Conservation (phyloP, 129 eudicot species). For the Escallonia herrerae region DNA sequence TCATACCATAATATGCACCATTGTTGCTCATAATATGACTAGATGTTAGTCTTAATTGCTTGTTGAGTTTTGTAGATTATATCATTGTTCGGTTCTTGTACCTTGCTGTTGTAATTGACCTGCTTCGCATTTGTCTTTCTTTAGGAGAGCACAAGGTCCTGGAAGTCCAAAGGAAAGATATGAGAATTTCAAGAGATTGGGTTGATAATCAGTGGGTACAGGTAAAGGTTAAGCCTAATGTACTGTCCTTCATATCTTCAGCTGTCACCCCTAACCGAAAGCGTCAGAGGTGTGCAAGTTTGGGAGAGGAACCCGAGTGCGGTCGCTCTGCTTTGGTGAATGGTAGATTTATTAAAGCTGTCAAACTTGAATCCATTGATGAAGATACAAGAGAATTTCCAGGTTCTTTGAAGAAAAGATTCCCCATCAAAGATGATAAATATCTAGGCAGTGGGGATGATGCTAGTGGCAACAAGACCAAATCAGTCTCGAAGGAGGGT, state of each 20-base stretch:
- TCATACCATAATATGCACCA: not conserved
- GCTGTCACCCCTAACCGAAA: not conserved
- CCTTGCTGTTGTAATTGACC: not conserved
- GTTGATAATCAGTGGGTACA: slow-evolving; percentile 37
- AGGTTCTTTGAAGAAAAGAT: slow-evolving; percentile 11
- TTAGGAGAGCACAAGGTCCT: slow-evolving; percentile 39
- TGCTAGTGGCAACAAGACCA: no score
- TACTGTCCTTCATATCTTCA: slow-evolving; percentile 22
- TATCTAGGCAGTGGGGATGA: not conserved
- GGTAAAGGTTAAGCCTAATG: slow-evolving; percentile 33
- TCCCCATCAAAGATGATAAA: not conserved
- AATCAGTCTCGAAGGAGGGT: not conserved
- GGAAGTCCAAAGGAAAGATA: slow-evolving; percentile 18
- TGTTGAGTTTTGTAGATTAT: not conserved
- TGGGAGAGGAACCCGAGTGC: slow-evolving; percentile 8
- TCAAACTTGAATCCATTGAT: slow-evolving; percentile 8
- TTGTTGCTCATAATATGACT: not conserved
- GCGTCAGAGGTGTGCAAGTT: not conserved
- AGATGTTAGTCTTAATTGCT: not conserved
- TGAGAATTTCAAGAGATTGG: slow-evolving; percentile 54
- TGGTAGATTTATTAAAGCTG: not conserved
- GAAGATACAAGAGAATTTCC: slow-evolving; percentile 1
- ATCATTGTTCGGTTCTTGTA: not conserved
- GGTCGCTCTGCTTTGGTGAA: slow-evolving; percentile 1
- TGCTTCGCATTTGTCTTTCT: not conserved